Conservation (phyloP, 2,329 filamentous ascomycete species). For the Tolypocladium amazonense region DNA sequence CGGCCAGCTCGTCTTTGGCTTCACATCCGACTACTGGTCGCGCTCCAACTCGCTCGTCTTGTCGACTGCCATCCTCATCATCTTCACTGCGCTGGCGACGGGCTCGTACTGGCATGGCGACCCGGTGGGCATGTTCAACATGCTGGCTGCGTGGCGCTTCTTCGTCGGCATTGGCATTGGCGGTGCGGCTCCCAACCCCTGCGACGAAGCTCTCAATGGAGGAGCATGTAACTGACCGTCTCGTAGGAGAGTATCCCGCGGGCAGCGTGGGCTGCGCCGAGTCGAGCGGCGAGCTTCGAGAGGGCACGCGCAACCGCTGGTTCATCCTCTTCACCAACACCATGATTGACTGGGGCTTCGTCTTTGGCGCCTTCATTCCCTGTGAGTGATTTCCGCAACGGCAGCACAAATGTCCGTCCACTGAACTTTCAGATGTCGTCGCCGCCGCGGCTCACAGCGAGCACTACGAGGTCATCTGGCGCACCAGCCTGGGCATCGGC, state of each 20-base stretch:
- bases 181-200: slow-evolving; percentile 24
- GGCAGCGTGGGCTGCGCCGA: slow-evolving; percentile 80
- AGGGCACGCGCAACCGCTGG: slow-evolving; percentile 77
- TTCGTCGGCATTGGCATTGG: slow-evolving; percentile 74
- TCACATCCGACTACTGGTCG: slow-evolving; percentile 73
- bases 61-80: slow-evolving; percentile 72
- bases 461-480: slow-evolving; percentile 69
- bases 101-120: slow-evolving; percentile 67
- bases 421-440: slow-evolving; percentile 28
- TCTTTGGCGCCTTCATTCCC: slow-evolving; percentile 69
- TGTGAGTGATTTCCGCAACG: slow-evolving; percentile 17
- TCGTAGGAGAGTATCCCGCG: slow-evolving; percentile 60
- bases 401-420: neutral
- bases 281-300: slow-evolving; percentile 70
- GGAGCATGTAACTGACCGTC: neutral
- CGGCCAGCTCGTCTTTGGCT: slow-evolving; percentile 73
- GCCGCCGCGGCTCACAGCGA: slow-evolving; percentile 45
- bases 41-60: slow-evolving; percentile 71
- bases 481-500: slow-evolving; percentile 68
- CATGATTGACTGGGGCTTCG: slow-evolving; percentile 77
- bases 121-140: slow-evolving; percentile 60
- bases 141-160: slow-evolving; percentile 73
- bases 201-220: neutral
- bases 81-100: slow-evolving; percentile 73
- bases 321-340: slow-evolving; percentile 86